Conservation (phyloP, 768 basidiomycete genomes). For the Calocera viscosa region DNA sequence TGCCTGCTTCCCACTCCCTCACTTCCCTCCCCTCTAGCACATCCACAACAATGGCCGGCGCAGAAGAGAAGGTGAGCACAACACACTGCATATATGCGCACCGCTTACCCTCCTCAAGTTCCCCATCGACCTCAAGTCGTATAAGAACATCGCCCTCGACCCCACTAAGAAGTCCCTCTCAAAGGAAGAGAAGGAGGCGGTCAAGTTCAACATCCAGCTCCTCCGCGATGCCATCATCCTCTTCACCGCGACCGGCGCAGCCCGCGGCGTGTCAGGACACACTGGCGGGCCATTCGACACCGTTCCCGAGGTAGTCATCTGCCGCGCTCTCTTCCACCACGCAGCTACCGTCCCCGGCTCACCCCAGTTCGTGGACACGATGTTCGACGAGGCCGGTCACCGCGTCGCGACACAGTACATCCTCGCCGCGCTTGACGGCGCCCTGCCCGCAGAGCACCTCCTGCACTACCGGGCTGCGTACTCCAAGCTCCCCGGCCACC, state of each 20-base stretch:
- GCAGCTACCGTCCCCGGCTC: constrained; percentile 28
- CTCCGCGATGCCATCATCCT: constrained; percentile 74
- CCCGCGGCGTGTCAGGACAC: constrained; percentile 77
- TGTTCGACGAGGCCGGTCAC: constrained; percentile 44
- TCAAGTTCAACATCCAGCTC: constrained; percentile 62
- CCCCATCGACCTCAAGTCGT: constrained; percentile 66
- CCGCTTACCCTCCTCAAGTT: constrained; percentile 31
- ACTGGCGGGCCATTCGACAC: constrained; percentile 49
- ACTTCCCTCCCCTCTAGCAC: not conserved
- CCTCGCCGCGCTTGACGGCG: constrained; percentile 62
- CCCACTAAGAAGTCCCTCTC: constrained; percentile 51
- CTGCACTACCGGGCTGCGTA: constrained; percentile 77
- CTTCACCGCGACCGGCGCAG: constrained; percentile 70
- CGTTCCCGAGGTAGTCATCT: constrained; percentile 71
- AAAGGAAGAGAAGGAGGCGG: constrained; percentile 43
- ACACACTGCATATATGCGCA: not conserved
- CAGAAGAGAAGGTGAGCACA: not conserved
- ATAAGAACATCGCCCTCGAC: constrained; percentile 65
- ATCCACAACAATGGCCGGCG: not conserved
- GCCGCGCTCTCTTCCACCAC: constrained; percentile 58
- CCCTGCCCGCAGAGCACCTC: constrained; percentile 60
- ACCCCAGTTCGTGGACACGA: constrained; percentile 20
- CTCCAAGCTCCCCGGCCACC: constrained; percentile 78
- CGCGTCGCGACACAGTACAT: constrained; percentile 86
- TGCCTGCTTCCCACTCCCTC: not conserved